Percentiles rank a stretch among this genome's conserved stretches.
Conservation (phyloP, 2,329 filamentous ascomycete species). For the Fusarium avenaceum region DNA sequence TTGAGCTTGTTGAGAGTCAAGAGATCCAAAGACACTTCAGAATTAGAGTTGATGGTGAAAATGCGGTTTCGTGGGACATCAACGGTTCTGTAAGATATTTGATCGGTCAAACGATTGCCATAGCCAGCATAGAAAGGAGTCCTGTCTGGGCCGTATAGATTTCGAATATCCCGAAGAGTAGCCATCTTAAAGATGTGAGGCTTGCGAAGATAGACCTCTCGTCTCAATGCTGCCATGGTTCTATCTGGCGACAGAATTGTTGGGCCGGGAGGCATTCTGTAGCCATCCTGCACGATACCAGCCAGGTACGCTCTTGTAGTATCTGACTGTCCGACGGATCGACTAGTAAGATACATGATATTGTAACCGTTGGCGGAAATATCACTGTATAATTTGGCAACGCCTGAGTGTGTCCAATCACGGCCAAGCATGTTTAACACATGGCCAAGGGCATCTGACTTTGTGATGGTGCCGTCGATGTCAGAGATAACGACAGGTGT, state of each 20-base stretch:
- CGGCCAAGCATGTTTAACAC: slow-evolving; percentile 96
- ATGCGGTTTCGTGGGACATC: slow-evolving; percentile 95
- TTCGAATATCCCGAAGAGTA: slow-evolving; percentile 92
- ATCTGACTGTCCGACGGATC: slow-evolving; percentile 94
- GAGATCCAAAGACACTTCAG: slow-evolving; percentile 92
- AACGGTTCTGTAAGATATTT: slow-evolving; percentile 94
- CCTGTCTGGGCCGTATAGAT: slow-evolving; percentile 80
- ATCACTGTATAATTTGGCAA: slow-evolving; percentile 97
- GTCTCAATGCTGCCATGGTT: slow-evolving; percentile 90
- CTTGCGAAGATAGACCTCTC: slow-evolving; percentile 95
- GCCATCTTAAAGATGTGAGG: slow-evolving; percentile 99
- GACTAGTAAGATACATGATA: slow-evolving; percentile 96
- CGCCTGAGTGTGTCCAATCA: slow-evolving; percentile 97
- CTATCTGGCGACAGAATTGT: slow-evolving; percentile 96
- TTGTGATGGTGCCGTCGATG: slow-evolving; percentile 98
- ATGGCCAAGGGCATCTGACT: slow-evolving; percentile 94
- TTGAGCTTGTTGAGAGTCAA: slow-evolving; percentile 94
- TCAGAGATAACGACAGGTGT: slow-evolving; percentile 97
- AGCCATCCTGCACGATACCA: slow-evolving; percentile 89
- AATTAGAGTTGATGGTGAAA: slow-evolving; percentile 98
- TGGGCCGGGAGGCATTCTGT: slow-evolving; percentile 86
- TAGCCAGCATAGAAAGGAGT: slow-evolving; percentile 97
- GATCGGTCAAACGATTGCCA: slow-evolving; percentile 95
- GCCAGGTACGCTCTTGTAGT: slow-evolving; percentile 90
- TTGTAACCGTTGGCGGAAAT: slow-evolving; percentile 97